These are phyloP conservation scores for Dothideomycetidae sp. DNA, from an alignment of 2,329 filamentous ascomycete genomes.

Conservation along the genomic window DNA sequence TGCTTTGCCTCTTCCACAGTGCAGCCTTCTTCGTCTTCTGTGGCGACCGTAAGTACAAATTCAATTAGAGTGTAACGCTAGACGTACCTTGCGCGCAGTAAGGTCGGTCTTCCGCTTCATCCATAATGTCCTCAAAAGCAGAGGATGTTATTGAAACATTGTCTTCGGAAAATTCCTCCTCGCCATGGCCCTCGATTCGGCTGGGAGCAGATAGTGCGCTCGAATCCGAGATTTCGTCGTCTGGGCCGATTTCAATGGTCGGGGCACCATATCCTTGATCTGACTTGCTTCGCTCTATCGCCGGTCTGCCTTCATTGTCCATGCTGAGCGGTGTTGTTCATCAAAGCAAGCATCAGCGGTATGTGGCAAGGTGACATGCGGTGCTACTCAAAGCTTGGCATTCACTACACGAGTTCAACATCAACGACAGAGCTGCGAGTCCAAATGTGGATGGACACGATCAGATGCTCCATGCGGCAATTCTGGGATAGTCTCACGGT, in stretches of 20 bases:
- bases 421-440: too few relatives aligned
- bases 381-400: too few relatives aligned
- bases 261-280: neutral
- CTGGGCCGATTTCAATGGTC: neutral
- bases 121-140: slow-evolving; percentile 10
- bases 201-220: slow-evolving; percentile 4
- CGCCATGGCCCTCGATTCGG: slow-evolving; percentile 7
- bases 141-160: slow-evolving; percentile 6
- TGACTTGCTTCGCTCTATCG: slow-evolving; percentile 8
- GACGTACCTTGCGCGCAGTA: slow-evolving; percentile 10
- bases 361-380: too few relatives aligned
- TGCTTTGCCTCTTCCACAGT: slow-evolving; percentile 11
- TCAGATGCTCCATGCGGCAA: too few relatives aligned
- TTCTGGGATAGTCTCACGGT: too few relatives aligned
- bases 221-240: neutral
- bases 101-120: slow-evolving; percentile 11
- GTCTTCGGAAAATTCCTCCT: slow-evolving; percentile 1
- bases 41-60: neutral
- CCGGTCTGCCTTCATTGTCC: too few relatives aligned
- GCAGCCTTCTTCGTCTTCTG: slow-evolving; percentile 9
- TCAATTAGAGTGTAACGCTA: neutral
- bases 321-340: too few relatives aligned
- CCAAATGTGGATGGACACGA: too few relatives aligned
- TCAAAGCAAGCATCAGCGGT: too few relatives aligned
- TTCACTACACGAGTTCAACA: too few relatives aligned